Base-by-base conservation (phyloP, 352 stramenopile genomes). In the Thalassiosira hispida region DNA sequence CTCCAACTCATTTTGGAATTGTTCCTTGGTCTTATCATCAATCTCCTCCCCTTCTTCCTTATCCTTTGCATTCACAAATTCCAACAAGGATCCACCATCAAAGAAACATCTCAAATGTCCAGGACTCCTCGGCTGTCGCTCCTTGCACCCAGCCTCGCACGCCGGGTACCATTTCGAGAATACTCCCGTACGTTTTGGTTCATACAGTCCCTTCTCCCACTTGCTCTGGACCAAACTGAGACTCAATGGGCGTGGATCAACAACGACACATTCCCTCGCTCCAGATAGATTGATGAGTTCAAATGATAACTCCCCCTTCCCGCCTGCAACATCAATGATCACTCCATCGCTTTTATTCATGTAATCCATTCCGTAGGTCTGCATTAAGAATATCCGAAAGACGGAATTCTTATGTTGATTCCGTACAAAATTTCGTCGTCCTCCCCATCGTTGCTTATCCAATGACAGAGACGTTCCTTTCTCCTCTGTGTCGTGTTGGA, bases 321-420 rank as follows among this genome's bases (percentile, higher is more conserved):
- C 76, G 40, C 76, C 76, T 9, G 69, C 76, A 12, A 75, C 59
- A 59, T 82, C 74, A 1, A 77, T 18, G 14, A 76, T 76, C 0
- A 44, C 18, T 33, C 66, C 53, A 23, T 67, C 40, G 2, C 9
- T 27, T 22, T 55, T 18, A n/a, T 38, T 68, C 16, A 82, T 20
- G 29, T 79, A 83, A 6, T 79, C 68, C 44, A 72, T 46, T 52
- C 74, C 74, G 35, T 82, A 82, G 8, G 66, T 82, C 33, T 77
- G 57, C 74, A 82, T 82, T 0, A 82, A 47, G 35, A 82, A 82
- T 46, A 77, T 82, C 18, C 74, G 74, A 65, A 82, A 77, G 0
- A 73, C 66, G 9, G 57, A 74, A 31, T 82, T 82, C 61, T 82
- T 82, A 53, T 82, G 74, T 20, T 77, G 65, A 59, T 82, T 82